Conservation (phyloP, 805 yeast genomes). For the Spathaspora hagerdaliae region DNA sequence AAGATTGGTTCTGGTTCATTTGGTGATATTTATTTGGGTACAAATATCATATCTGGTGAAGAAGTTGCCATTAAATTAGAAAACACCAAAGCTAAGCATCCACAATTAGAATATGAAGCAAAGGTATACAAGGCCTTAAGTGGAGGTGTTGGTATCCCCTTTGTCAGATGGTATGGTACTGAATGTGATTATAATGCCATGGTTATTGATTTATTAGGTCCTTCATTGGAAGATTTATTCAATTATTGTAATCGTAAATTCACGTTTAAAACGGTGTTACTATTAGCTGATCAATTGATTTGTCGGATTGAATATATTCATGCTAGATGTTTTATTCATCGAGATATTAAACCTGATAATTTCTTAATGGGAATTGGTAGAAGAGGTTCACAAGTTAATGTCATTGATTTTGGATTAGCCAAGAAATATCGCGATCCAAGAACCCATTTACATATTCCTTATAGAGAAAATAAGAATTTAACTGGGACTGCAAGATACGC, state of each 20-base stretch:
- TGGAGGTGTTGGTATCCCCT: slow-evolving; percentile 97
- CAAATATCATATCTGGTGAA: slow-evolving; percentile 92
- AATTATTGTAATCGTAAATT: slow-evolving; percentile 94
- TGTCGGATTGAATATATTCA: slow-evolving; percentile 94
- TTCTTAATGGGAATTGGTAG: slow-evolving; percentile 87
- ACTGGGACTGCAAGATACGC: slow-evolving; percentile 99
- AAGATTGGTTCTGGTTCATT: slow-evolving; percentile 97
- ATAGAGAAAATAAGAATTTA: slow-evolving; percentile 91
- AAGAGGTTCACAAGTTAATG: slow-evolving; percentile 92
- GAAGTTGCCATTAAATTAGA: slow-evolving; percentile 97
- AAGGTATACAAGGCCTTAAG: slow-evolving; percentile 90
- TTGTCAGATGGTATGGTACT: slow-evolving; percentile 91
- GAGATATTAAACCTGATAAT: slow-evolving; percentile 83
- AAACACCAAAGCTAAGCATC: slow-evolving; percentile 86
- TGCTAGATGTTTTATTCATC: slow-evolving; percentile 85
- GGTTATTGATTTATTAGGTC: slow-evolving; percentile 95
- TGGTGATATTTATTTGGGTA: slow-evolving; percentile 93
- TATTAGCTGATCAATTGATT: slow-evolving; percentile 89
- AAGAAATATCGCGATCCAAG: slow-evolving; percentile 93
- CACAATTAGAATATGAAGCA: slow-evolving; percentile 95
- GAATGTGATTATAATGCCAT: slow-evolving; percentile 95
- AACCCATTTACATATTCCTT: slow-evolving; percentile 91
- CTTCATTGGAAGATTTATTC: slow-evolving; percentile 90
- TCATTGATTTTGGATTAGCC: slow-evolving; percentile 91
- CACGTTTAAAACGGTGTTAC: slow-evolving; percentile 86